phyloP scores from a whole-genome alignment of 345 rosid genomes.

The Turritis glabra region DNA sequence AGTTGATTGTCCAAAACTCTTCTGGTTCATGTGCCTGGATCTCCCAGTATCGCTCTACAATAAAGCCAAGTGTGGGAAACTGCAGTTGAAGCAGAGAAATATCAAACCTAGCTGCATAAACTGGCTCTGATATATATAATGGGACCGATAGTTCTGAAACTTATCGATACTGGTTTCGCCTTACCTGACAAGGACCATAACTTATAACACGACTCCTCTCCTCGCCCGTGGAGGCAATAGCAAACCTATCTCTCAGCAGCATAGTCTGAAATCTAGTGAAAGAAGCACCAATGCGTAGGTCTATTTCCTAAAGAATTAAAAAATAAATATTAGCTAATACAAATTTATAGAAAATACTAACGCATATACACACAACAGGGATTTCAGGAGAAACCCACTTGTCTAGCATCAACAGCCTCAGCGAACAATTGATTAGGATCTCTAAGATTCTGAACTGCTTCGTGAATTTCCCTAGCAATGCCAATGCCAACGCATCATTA shows the following conservation, averaged over 20 bases:
- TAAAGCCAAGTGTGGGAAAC: constrained; percentile 97
- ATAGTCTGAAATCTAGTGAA: constrained; percentile 97
- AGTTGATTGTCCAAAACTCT: constrained; percentile 89
- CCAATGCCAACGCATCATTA: constrained; percentile 26
- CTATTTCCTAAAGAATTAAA: constrained; percentile 67
- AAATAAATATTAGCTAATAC: neutral
- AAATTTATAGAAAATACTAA: neutral
- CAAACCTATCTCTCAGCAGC: constrained; percentile 79
- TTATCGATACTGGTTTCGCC: constrained; percentile 20
- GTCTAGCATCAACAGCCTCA: constrained; percentile 98
- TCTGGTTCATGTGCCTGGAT: constrained; percentile 95
- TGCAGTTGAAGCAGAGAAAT: constrained; percentile 39
- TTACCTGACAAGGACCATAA: constrained; percentile 98
- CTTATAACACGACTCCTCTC: constrained; percentile 88
- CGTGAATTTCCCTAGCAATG: constrained; percentile 79
- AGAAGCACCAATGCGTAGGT: constrained; percentile 96
- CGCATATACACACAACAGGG: constrained; percentile 11
- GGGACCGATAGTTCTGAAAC: neutral
- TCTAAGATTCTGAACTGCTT: constrained; percentile 82
- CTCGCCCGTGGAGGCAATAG: constrained; percentile 65
- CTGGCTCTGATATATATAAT: constrained; percentile 21
- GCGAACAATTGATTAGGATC: constrained; percentile 87
- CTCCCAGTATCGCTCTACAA: constrained; percentile 97
- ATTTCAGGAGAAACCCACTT: constrained; percentile 53
- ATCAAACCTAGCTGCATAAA: constrained; percentile 20